Evolutionary conservation across 768 basidiomycete genomes (phyloP), one percentile per base, ranked within the genome.

Genomic region (Saitozyma sp.): DNA sequence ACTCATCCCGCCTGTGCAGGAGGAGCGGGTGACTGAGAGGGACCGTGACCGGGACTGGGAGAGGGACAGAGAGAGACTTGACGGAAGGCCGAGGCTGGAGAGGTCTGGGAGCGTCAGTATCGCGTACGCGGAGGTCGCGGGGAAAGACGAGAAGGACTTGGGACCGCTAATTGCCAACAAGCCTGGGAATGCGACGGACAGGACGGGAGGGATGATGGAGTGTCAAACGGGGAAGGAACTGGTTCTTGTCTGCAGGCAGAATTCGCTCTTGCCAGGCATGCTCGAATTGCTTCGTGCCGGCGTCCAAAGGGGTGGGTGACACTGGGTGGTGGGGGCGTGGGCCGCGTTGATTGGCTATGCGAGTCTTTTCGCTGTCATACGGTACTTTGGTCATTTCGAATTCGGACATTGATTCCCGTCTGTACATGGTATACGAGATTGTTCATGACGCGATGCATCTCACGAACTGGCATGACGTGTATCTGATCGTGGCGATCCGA

Each of bases 211-310:
- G 16, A 86, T 84, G 76, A 80, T 86, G 59, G 89, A 86, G 86
- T 67, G 81, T 84, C 70, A 85, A 87, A 89, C 87, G 41, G 87
- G 89, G n/a, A 86, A 86, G 60, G 93, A 95, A 71, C 80, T 98
- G 63, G 87, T 90, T 73, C 79, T 88, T 70, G 85, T 90, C 40
- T 94, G 92, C 75, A 86, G 87, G 67, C 93, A 96, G 78, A 98
- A 96, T 71, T 92, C 92, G 74, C 84, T 89, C 13, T 86, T 97
- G 43, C 85, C 90, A 3, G 81, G 86, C 41, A 85, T 93, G 58
- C 83, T 95, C 51, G 85, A 87, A 55, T 83, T 79, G 38, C 59
- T 77, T 10, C 71, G 74, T 53, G 67, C 67, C 55, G 73, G 62
- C 29, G 29, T 29, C 5, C 29, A 29, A 29, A 29, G 29, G 29